Conservation (phyloP, 148 eudicot genomes). For the Vaccinium myrtillus region DNA sequence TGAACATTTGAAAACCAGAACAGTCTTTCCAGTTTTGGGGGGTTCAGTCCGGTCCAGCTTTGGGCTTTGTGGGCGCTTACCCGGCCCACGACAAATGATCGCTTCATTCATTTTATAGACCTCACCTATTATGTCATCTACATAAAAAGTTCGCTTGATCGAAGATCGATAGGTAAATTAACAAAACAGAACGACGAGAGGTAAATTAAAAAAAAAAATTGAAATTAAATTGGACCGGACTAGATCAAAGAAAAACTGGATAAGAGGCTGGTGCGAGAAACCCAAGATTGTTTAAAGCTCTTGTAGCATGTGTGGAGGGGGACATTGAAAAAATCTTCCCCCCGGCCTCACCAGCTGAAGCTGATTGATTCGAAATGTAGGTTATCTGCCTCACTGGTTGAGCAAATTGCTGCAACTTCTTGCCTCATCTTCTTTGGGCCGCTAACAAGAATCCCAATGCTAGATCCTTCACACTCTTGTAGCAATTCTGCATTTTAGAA, state of each 20-base stretch:
- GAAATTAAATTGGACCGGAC: too few species aligned
- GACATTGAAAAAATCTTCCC: not conserved
- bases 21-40: too few species aligned
- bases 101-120: too few species aligned
- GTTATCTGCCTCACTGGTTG: slow-evolving; percentile 42
- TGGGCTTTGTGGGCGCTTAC: too few species aligned
- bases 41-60: too few species aligned
- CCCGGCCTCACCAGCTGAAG: slow-evolving; percentile 57
- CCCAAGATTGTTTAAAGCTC: not conserved
- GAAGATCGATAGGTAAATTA: too few species aligned
- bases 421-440: slow-evolving; percentile 70
- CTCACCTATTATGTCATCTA: too few species aligned
- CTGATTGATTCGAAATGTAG: slow-evolving; percentile 72
- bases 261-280: not conserved
- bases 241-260: too few species aligned
- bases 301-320: not conserved
- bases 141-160: too few species aligned
- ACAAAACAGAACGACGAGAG: too few species aligned
- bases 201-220: too few species aligned
- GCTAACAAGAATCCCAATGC: slow-evolving; percentile 65
- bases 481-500: slow-evolving; percentile 40
- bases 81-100: too few species aligned
- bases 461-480: slow-evolving; percentile 53
- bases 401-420: slow-evolving; percentile 72
- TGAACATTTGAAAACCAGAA: not conserved